phyloP scores from a whole-genome alignment of 106 monocot genomes.

The Platanthera guangdongensis region DNA sequence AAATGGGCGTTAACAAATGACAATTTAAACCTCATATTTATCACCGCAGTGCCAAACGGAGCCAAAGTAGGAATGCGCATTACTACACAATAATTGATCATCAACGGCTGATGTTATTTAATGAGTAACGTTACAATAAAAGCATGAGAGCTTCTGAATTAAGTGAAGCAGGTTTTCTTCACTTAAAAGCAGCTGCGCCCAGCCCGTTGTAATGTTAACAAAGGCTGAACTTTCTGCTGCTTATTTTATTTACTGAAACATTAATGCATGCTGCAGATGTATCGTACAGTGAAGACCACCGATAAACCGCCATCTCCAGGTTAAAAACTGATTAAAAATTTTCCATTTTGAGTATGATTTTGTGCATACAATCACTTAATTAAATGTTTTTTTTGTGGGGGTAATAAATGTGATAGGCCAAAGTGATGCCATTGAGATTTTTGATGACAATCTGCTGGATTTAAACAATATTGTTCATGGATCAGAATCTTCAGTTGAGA shows the following conservation, averaged over 20 bases:
- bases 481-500: constrained; percentile 11
- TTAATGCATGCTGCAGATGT: constrained; percentile 34
- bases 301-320: constrained; percentile 55
- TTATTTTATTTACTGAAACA: neutral
- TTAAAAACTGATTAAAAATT: neutral
- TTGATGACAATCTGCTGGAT: constrained; percentile 43
- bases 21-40: too few relatives aligned
- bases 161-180: neutral
- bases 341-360: too few relatives aligned
- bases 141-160: neutral
- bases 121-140: neutral
- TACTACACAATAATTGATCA: neutral
- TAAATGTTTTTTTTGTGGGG: too few relatives aligned
- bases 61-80: neutral
- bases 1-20: too few relatives aligned
- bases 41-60: too few relatives aligned
- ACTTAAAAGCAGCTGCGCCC: neutral
- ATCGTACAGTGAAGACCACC: constrained; percentile 58
- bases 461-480: constrained; percentile 14
- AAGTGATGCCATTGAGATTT: constrained; percentile 24
- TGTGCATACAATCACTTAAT: too few relatives aligned
- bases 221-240: too few relatives aligned
- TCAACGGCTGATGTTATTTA: too few relatives aligned
- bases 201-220: too few relatives aligned
- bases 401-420: neutral